Evolutionary conservation across 441 rosid genomes (phyloP).

Genomic region (Jatropha multifida): DNA sequence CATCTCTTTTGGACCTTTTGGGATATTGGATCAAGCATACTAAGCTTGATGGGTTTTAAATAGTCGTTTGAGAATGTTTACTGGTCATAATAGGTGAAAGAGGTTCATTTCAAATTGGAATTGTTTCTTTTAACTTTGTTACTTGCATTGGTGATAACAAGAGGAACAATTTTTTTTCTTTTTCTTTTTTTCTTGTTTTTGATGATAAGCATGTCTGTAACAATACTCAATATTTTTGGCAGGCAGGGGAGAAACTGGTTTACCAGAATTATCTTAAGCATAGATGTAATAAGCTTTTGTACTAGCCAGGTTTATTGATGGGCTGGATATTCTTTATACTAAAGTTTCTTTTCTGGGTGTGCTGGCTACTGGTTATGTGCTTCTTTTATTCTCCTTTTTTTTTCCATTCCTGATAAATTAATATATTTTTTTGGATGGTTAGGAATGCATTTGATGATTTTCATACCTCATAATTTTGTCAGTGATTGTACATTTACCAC

Average conservation of each 20-base stretch:
- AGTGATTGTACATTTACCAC: background rate
- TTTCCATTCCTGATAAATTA: background rate
- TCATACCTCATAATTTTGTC: background rate
- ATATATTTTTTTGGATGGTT: background rate
- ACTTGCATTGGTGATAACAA: background rate
- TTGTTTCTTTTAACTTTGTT: background rate
- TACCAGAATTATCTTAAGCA: background rate
- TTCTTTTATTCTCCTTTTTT: background rate
- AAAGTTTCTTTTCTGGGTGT: background rate
- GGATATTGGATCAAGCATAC: background rate
- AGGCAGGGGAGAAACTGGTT: background rate
- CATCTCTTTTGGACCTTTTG: constrained; percentile 1
- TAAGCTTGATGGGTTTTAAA: background rate
- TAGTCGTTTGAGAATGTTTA: background rate
- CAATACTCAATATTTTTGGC: background rate
- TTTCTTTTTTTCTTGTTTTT: too few species aligned
- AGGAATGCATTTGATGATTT: background rate
- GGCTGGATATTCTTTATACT: background rate
- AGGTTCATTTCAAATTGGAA: background rate
- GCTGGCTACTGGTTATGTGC: background rate
- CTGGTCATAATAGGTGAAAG: background rate
- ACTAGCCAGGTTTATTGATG: background rate
- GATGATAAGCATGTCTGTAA: too few species aligned
- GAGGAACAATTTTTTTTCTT: background rate
- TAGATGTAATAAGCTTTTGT: background rate